Conservation (phyloP, 129 eudicot species). For the Centaurea solstitialis region DNA sequence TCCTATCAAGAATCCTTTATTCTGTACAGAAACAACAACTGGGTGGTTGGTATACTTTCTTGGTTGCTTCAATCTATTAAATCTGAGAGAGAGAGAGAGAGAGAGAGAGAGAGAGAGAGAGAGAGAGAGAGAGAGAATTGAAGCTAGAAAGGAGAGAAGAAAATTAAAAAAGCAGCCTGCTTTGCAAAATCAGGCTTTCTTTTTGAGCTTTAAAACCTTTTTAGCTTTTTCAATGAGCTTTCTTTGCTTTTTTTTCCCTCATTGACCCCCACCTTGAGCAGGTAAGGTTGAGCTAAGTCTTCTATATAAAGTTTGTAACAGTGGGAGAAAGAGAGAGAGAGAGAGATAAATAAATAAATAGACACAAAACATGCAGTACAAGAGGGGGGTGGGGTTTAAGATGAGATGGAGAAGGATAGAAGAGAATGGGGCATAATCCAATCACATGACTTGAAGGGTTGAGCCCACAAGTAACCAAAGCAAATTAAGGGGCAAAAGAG, state of each 20-base stretch:
- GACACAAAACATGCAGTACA: constrained; percentile 19
- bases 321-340: constrained; percentile 6
- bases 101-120: constrained; percentile 14
- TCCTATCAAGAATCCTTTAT: constrained; percentile 33
- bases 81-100: constrained; percentile 19
- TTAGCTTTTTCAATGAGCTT: constrained; percentile 57
- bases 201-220: constrained; percentile 40
- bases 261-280: constrained; percentile 77
- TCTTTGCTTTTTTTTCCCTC: constrained; percentile 40
- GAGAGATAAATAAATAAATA: too few species aligned
- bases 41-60: constrained; percentile 1
- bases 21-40: constrained; percentile 28
- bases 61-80: constrained; percentile 27
- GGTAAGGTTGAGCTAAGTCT: constrained; percentile 71
- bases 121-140: constrained; percentile 19
- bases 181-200: constrained; percentile 44
- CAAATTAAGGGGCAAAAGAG: constrained; percentile 27
- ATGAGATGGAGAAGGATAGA: constrained; percentile 45
- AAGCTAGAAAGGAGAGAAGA: background rate
- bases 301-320: constrained; percentile 38
- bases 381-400: constrained; percentile 38
- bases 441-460: constrained; percentile 30
- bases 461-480: constrained; percentile 45
- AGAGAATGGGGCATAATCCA: constrained; percentile 38
- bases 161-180: constrained; percentile 28